Evolutionary conservation across 768 basidiomycete species (phyloP).

Genomic region (Lactifluus hygrophoroides): DNA sequence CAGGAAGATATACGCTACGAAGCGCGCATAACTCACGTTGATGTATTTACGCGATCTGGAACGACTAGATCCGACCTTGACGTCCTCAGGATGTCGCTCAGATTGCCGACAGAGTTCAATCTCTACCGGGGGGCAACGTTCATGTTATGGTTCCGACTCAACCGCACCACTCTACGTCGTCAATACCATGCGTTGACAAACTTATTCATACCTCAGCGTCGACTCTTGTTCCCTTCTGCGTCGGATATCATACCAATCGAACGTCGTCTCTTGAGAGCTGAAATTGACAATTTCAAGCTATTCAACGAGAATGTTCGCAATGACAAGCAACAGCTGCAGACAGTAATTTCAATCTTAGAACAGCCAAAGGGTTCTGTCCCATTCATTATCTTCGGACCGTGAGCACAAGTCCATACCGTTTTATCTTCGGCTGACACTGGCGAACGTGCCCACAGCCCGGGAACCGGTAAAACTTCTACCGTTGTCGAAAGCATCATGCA

Average conservation of each 20-base stretch:
- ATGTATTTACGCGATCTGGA: background rate
- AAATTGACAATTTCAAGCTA: constrained; percentile 20
- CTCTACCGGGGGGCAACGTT: constrained; percentile 32
- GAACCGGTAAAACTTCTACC: constrained; percentile 34
- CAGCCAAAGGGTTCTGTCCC: constrained; percentile 40
- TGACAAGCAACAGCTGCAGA: constrained; percentile 42
- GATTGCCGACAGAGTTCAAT: constrained; percentile 38
- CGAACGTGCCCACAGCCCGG: constrained; percentile 26
- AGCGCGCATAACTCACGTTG: background rate
- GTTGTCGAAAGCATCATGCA: constrained; percentile 33
- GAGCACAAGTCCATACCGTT: constrained; percentile 22
- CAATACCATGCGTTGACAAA: constrained; percentile 52
- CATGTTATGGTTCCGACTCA: constrained; percentile 45
- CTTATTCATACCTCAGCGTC: constrained; percentile 32
- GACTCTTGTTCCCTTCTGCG: constrained; percentile 42
- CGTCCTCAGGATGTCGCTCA: constrained; percentile 41
- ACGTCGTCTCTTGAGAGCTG: constrained; percentile 14
- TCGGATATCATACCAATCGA: constrained; percentile 24
- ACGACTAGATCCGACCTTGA: too few relatives aligned
- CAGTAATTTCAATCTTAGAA: constrained; percentile 39
- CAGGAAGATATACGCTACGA: constrained; percentile 10
- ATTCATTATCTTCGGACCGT: constrained; percentile 59
- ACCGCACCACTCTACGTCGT: constrained; percentile 44
- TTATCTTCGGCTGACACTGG: background rate
- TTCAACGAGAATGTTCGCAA: constrained; percentile 37